Percentiles rank a stretch among this genome's conserved stretches.
Conservation (phyloP, 148 eudicot species). For the Amaranthus palmeri region DNA sequence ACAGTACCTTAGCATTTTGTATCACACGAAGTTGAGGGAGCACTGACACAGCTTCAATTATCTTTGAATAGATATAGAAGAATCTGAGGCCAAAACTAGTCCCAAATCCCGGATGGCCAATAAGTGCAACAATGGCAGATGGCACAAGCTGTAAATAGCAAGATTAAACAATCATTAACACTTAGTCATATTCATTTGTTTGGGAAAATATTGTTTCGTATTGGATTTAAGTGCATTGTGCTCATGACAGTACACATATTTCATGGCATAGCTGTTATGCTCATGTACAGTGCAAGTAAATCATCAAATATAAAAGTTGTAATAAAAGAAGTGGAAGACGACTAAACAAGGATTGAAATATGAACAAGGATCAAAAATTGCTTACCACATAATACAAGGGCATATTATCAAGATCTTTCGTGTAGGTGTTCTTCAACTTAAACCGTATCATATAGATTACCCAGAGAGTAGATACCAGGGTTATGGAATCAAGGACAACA, state of each 20-base stretch:
- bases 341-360: too few species aligned
- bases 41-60: conserved; percentile 69
- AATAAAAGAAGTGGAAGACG: too few species aligned
- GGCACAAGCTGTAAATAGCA: conserved; percentile 47
- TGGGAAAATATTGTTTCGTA: too few species aligned
- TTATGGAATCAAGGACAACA: conserved; percentile 49
- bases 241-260: too few species aligned
- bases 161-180: not conserved
- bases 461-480: conserved; percentile 60
- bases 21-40: conserved; percentile 79
- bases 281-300: too few species aligned
- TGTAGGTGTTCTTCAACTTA: conserved; percentile 58
- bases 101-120: conserved; percentile 45
- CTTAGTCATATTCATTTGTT: too few species aligned
- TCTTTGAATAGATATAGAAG: conserved; percentile 60
- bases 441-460: conserved; percentile 77
- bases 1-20: conserved; percentile 71
- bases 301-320: too few species aligned
- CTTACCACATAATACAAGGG: conserved; percentile 55
- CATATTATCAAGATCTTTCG: conserved; percentile 50
- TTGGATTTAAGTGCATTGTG: too few species aligned
- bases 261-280: too few species aligned
- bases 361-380: not conserved
- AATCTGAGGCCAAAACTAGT: conserved; percentile 1
- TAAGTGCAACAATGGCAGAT: conserved; percentile 42